phyloP scores from a whole-genome alignment of 352 stramenopile genomes.

The Pythium aquatile region DNA sequence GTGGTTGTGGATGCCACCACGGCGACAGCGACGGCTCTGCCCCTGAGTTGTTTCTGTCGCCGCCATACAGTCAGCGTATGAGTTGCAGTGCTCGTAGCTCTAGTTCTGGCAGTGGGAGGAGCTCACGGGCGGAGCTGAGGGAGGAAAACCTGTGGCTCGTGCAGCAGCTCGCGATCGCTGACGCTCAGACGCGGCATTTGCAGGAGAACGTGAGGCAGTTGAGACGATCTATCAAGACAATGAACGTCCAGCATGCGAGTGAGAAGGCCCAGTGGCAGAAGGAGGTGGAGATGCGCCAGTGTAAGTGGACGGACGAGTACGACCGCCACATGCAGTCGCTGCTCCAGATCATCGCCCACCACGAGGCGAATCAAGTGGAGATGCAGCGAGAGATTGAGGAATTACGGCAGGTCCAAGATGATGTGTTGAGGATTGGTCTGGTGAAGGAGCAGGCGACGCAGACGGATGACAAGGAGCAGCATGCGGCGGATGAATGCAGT shows the following conservation, averaged over 20 bases:
- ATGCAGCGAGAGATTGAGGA: constrained; percentile 27
- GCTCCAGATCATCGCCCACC: constrained; percentile 45
- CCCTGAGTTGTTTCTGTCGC: no score
- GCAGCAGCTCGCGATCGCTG: constrained; percentile 30
- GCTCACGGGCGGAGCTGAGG: constrained; percentile 9
- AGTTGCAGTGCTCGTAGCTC: not conserved
- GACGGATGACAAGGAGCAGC: not conserved
- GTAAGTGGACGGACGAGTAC: constrained; percentile 42
- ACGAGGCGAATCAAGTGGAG: constrained; percentile 30
- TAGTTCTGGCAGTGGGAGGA: not conserved
- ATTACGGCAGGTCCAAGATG: constrained; percentile 8
- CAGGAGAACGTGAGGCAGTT: constrained; percentile 24
- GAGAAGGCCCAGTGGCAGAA: constrained; percentile 23
- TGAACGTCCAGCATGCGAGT: constrained; percentile 2
- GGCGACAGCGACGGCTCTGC: no score
- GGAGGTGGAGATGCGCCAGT: constrained; percentile 26
- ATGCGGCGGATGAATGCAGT: not conserved
- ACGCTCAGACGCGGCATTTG: constrained; percentile 16
- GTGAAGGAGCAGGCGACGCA: not conserved
- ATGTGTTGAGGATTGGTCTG: not conserved
- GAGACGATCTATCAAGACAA: constrained; percentile 10
- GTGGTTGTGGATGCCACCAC: no score
- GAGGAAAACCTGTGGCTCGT: constrained; percentile 46
- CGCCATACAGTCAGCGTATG: no score
- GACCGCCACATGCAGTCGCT: constrained; percentile 43